phyloP scores from a whole-genome alignment of 208 protist species.

The Trypanosoma avium region DNA sequence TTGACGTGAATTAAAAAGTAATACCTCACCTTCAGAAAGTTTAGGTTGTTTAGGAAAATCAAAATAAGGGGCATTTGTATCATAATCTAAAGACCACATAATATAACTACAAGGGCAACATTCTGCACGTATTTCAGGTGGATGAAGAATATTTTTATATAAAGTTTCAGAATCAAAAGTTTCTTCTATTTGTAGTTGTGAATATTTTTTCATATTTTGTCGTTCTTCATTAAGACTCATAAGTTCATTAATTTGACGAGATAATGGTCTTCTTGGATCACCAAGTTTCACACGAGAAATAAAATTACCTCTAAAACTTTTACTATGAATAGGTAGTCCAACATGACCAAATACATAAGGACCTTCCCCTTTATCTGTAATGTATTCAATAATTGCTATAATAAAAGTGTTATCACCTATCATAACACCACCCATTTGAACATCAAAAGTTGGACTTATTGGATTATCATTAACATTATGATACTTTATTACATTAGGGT shows the following conservation, averaged over 20 bases:
- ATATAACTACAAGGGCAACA: slow-evolving; percentile 56
- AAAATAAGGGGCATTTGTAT: slow-evolving; percentile 35
- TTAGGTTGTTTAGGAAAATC: slow-evolving; percentile 52
- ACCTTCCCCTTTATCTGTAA: slow-evolving; percentile 21
- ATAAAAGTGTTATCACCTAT: slow-evolving; percentile 31
- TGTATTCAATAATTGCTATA: slow-evolving; percentile 72
- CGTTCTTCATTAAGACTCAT: slow-evolving; percentile 12
- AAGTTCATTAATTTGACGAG: slow-evolving; percentile 28
- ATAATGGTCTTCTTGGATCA: slow-evolving; percentile 66
- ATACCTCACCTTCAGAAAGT: slow-evolving; percentile 50
- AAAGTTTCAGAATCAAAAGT: slow-evolving; percentile 61
- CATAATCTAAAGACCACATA: slow-evolving; percentile 52
- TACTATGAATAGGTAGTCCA: slow-evolving; percentile 50
- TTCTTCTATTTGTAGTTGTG: slow-evolving; percentile 44
- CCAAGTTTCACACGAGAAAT: slow-evolving; percentile 58
- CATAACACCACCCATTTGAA: slow-evolving; percentile 17
- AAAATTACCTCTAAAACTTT: slow-evolving; percentile 55
- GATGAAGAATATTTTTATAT: slow-evolving; percentile 42
- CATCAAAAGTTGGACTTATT: slow-evolving; percentile 43
- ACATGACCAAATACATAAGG: slow-evolving; percentile 63
- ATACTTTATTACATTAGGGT: slow-evolving; percentile 49
- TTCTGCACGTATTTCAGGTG: slow-evolving; percentile 35
- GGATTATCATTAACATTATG: slow-evolving; percentile 41
- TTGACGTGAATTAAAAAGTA: slow-evolving; percentile 32
- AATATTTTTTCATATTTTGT: slow-evolving; percentile 41